Evolutionary conservation across 306 rosid species (phyloP).

Genomic region (Crataegus laevigata): DNA sequence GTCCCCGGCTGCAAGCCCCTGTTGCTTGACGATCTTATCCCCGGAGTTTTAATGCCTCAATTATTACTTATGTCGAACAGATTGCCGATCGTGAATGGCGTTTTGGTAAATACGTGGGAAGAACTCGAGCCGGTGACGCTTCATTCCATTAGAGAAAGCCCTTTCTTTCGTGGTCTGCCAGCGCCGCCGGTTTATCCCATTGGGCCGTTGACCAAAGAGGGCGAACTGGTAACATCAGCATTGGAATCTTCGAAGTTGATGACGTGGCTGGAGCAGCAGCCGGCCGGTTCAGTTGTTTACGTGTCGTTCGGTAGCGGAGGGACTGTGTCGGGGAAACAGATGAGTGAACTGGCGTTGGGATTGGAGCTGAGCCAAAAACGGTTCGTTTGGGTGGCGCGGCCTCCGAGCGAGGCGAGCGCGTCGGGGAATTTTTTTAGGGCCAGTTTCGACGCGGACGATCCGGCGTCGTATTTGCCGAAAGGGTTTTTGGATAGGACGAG

Average conservation of each 20-base stretch:
- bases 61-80: not conserved
- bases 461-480: not conserved
- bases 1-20: conserved; percentile 22
- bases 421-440: not conserved
- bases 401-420: conserved; percentile 31
- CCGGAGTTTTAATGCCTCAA: not conserved
- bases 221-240: not conserved
- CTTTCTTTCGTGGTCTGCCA: not conserved
- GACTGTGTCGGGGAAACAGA: conserved; percentile 28
- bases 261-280: conserved; percentile 56
- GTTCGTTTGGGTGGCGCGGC: conserved; percentile 47
- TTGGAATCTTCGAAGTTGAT: not conserved
- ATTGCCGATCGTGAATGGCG: conserved; percentile 8
- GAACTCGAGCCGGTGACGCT: conserved; percentile 8
- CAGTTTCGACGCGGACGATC: not conserved
- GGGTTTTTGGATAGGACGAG: conserved; percentile 16
- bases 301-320: conserved; percentile 60
- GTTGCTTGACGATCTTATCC: conserved; percentile 3
- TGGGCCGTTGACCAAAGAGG: conserved; percentile 28
- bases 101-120: conserved; percentile 23
- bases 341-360: conserved; percentile 36
- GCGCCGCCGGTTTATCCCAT: conserved; percentile 15
- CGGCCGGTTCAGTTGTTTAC: conserved; percentile 36
- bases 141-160: not conserved
- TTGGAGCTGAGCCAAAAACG: conserved; percentile 45